Evolutionary conservation across 148 eudicot genomes (phyloP).

Genomic region (Polygonum maritimum): DNA sequence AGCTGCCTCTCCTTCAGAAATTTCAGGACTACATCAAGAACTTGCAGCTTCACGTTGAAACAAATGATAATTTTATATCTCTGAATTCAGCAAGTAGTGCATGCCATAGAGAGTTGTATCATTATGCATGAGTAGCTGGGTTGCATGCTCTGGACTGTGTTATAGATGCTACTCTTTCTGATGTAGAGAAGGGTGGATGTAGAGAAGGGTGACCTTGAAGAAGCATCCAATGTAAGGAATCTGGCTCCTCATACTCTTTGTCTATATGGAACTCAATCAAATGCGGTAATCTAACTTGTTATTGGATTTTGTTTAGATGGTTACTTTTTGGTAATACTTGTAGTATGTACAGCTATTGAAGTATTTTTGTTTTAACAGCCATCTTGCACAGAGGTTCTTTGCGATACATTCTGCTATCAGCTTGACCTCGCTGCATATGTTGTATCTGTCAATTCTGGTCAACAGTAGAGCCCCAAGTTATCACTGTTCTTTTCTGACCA

Average conservation of each 20-base stretch:
- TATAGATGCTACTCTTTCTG: conserved; percentile 70
- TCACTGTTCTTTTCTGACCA: conserved; percentile 69
- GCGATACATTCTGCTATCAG: conserved; percentile 86
- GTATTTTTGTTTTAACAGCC: conserved; percentile 39
- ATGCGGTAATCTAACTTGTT: conserved; percentile 48
- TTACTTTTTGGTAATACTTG: conserved; percentile 3
- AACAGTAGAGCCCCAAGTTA: conserved; percentile 63
- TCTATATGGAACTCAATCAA: conserved; percentile 49
- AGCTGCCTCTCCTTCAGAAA: conserved; percentile 54
- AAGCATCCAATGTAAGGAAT: conserved; percentile 64
- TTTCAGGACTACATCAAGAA: conserved; percentile 36
- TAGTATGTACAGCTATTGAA: not conserved
- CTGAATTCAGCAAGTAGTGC: conserved; percentile 28
- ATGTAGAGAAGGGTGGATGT: too few relatives aligned
- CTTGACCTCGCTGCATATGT: conserved; percentile 97
- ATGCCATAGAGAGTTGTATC: conserved; percentile 83
- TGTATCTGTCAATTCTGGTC: conserved; percentile 90
- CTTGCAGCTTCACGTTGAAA: conserved; percentile 22
- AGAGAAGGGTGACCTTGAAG: conserved; percentile 66
- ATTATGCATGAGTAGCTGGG: conserved; percentile 85
- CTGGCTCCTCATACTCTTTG: not conserved
- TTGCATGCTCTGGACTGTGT: conserved; percentile 75
- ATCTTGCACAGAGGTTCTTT: conserved; percentile 74
- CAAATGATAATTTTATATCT: conserved; percentile 27
- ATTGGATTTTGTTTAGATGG: not conserved